Percentiles rank a stretch among this genome's conserved stretches.
These are phyloP conservation scores for Flaveria floridana DNA, from an alignment of 140 eudicot genomes.

Conservation along the genomic window DNA sequence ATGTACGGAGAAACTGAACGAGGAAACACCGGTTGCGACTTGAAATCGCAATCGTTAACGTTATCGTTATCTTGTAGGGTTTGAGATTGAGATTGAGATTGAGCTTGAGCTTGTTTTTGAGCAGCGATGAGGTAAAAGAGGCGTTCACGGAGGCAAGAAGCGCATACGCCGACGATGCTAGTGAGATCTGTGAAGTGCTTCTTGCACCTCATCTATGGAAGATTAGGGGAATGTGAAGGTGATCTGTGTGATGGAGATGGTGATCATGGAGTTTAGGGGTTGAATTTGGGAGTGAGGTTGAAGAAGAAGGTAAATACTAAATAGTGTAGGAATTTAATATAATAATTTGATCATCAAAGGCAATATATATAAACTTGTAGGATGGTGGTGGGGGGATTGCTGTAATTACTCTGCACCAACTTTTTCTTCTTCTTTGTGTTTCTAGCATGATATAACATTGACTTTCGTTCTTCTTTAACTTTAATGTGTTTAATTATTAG, in stretches of 20 bases:
- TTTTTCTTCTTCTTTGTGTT: not conserved
- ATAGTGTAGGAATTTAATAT: not conserved
- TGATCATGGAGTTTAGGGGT: not conserved
- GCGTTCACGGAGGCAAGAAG: constrained; percentile 22
- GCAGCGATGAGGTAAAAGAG: constrained; percentile 23
- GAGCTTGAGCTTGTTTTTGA: constrained; percentile 36
- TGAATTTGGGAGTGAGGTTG: constrained; percentile 4
- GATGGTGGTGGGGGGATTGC: constrained; percentile 17
- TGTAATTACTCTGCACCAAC: not conserved
- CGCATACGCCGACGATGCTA: constrained; percentile 18
- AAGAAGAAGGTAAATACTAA: not conserved
- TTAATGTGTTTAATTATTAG: not conserved
- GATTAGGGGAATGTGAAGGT: not conserved
- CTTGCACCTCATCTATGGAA: constrained; percentile 18
- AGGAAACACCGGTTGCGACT: constrained; percentile 49
- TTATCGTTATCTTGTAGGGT: constrained; percentile 21
- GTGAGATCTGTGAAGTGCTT: constrained; percentile 18
- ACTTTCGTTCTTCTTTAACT: constrained; percentile 6
- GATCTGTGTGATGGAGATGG: constrained; percentile 3
- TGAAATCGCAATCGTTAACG: constrained; percentile 17
- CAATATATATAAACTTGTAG: not conserved
- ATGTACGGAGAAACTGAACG: constrained; percentile 89
- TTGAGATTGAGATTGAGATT: constrained; percentile 22
- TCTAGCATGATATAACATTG: constrained; percentile 4
- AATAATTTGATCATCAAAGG: not conserved